phyloP scores from a whole-genome alignment of 345 rosid species.

The Brassica juncea region DNA sequence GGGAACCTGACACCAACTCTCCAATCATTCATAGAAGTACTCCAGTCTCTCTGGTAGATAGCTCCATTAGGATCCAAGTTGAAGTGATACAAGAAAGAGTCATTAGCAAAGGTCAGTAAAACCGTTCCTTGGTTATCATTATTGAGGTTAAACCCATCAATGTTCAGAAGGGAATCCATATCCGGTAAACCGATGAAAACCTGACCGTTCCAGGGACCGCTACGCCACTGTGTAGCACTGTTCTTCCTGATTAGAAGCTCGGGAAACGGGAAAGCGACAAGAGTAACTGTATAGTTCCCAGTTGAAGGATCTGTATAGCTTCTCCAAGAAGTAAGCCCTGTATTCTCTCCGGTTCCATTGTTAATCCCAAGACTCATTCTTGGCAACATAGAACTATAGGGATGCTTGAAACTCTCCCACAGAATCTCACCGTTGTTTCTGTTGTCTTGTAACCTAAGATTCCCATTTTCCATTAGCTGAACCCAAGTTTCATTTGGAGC shows the following conservation, averaged over 20 bases:
- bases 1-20: neutral
- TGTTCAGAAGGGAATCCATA: conserved; percentile 36
- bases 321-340: conserved; percentile 52
- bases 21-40: neutral
- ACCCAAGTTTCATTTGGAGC: conserved; percentile 40
- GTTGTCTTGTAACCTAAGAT: conserved; percentile 46
- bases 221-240: conserved; percentile 43
- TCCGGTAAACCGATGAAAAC: conserved; percentile 41
- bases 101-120: conserved; percentile 13
- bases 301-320: conserved; percentile 54
- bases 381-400: conserved; percentile 39
- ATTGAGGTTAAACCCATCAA: conserved; percentile 36
- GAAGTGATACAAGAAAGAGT: conserved; percentile 4
- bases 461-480: conserved; percentile 52
- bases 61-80: conserved; percentile 44
- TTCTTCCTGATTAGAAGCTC: conserved; percentile 51
- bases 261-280: conserved; percentile 37
- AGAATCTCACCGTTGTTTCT: conserved; percentile 28
- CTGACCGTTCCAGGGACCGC: conserved; percentile 68
- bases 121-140: conserved; percentile 33
- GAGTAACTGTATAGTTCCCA: conserved; percentile 46
- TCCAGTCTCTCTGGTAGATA: conserved; percentile 21
- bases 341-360: conserved; percentile 34
- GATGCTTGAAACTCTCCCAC: conserved; percentile 68
- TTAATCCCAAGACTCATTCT: conserved; percentile 44